phyloP scores from a whole-genome alignment of 257 asterid genomes.

The Ophiorrhiza pumila region DNA sequence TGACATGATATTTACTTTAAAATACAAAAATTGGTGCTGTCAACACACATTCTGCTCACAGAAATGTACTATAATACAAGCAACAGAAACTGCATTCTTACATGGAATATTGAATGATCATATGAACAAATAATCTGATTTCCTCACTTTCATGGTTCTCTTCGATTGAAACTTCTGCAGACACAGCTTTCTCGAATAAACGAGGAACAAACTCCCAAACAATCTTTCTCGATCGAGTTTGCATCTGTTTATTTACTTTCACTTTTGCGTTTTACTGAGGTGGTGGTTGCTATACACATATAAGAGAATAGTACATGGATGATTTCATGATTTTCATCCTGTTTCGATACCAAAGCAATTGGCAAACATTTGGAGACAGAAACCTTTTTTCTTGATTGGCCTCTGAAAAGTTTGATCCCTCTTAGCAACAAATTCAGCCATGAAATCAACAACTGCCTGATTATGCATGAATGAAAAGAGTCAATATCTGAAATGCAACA shows the following conservation, averaged over 20 bases:
- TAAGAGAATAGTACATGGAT: neutral
- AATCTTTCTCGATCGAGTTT: neutral
- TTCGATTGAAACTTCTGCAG: neutral
- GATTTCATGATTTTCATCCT: constrained; percentile 16
- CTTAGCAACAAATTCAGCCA: constrained; percentile 49
- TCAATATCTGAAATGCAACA: constrained; percentile 3
- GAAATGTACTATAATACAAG: neutral
- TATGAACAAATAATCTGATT: neutral
- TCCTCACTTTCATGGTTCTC: neutral
- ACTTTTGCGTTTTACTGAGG: neutral
- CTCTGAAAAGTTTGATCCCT: constrained; percentile 30
- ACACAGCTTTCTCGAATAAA: too few relatives aligned
- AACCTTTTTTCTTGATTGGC: constrained; percentile 38
- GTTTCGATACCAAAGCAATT: constrained; percentile 40
- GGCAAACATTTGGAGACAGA: constrained; percentile 40
- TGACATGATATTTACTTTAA: neutral
- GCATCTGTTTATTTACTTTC: neutral
- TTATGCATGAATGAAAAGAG: constrained; percentile 2
- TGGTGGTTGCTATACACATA: too few relatives aligned
- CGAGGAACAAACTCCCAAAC: neutral
- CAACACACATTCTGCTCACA: neutral
- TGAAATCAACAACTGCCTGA: constrained; percentile 66
- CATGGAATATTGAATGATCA: neutral
- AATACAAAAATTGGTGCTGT: too few relatives aligned
- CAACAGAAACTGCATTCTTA: neutral